Percentiles rank a stretch among this genome's conserved stretches.
Conservation (phyloP, 1,284 basidiomycete species). For the Vanrija sp. region DNA sequence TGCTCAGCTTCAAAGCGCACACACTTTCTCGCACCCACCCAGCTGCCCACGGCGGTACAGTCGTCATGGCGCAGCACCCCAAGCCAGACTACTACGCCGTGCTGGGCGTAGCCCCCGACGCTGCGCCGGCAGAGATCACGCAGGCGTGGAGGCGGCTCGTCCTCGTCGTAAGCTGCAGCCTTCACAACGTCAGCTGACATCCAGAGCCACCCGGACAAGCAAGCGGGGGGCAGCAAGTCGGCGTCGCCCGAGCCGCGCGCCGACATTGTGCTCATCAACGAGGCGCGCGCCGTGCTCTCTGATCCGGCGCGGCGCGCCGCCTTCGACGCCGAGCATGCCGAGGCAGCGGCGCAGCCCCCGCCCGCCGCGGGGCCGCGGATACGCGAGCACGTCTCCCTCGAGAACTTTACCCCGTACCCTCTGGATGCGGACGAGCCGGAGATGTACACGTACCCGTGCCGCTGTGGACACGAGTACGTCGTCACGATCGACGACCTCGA, state of each 20-base stretch:
- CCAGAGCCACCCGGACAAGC: constrained; percentile 44
- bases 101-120: constrained; percentile 32
- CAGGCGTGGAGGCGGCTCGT: constrained; percentile 41
- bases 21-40: neutral
- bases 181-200: constrained; percentile 1
- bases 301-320: constrained; percentile 18
- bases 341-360: neutral
- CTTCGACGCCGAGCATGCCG: constrained; percentile 16
- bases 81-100: constrained; percentile 36
- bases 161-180: constrained; percentile 28
- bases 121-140: constrained; percentile 33
- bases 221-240: neutral
- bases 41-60: neutral
- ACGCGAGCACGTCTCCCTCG: constrained; percentile 36
- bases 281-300: constrained; percentile 43
- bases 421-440: constrained; percentile 20
- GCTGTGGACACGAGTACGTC: constrained; percentile 45
- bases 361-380: constrained; percentile 9
- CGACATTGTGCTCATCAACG: constrained; percentile 41
- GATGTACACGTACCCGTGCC: constrained; percentile 46
- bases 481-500: constrained; percentile 47
- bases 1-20: neutral
- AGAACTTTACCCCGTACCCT: constrained; percentile 33
- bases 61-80: constrained; percentile 6
- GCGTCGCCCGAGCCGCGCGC: neutral